Percentiles rank a stretch among this genome's conserved stretches.
phyloP scores from a whole-genome alignment of 2,329 filamentous ascomycete genomes.

The Fusarium sp. region DNA sequence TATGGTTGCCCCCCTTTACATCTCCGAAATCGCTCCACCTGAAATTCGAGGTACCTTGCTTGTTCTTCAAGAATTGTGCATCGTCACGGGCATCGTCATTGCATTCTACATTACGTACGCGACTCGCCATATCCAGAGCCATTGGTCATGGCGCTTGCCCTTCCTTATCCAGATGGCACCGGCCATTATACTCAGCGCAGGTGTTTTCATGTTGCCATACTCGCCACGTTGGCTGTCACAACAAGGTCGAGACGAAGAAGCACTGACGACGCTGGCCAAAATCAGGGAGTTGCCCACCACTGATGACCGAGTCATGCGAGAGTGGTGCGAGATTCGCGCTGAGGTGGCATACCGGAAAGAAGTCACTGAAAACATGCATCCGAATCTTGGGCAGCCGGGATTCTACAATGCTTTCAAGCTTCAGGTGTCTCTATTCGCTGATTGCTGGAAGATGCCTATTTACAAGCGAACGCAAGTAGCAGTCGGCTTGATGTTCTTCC shows the following conservation, averaged over 20 bases:
- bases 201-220: neutral
- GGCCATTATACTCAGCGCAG: neutral
- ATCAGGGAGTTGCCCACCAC: constrained; percentile 30
- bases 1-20: neutral
- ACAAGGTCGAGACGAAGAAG: constrained; percentile 6
- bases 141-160: constrained; percentile 10
- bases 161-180: constrained; percentile 15
- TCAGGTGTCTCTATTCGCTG: neutral
- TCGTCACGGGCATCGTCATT: constrained; percentile 35
- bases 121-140: constrained; percentile 29
- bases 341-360: neutral
- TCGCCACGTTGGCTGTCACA: constrained; percentile 12
- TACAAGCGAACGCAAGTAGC: constrained; percentile 15
- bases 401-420: neutral
- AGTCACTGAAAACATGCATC: neutral
- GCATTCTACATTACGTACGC: constrained; percentile 44
- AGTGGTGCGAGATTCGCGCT: constrained; percentile 24
- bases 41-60: neutral
- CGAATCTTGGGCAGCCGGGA: neutral
- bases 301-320: constrained; percentile 28
- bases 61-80: neutral
- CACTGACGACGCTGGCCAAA: constrained; percentile 12
- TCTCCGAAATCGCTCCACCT: neutral
- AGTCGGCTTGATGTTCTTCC: constrained; percentile 14
- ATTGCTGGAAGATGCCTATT: constrained; percentile 2